phyloP scores from a whole-genome alignment of 352 stramenopile genomes.

The Blastocystis sp. region DNA sequence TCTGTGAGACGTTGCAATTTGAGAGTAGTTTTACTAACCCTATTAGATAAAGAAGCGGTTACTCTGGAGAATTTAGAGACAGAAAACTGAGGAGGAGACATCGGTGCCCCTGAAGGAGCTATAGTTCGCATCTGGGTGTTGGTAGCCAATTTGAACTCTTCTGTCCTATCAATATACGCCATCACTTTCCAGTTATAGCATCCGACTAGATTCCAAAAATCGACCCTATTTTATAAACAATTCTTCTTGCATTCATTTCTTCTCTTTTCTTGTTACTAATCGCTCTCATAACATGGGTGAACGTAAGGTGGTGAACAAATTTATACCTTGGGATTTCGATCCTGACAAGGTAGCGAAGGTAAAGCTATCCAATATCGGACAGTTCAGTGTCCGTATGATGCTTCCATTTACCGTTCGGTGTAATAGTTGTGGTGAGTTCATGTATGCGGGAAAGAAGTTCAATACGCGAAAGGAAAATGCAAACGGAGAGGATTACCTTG shows the following conservation, averaged over 20 bases:
- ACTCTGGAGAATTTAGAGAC: slow-evolving; percentile 57
- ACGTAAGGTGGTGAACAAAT: slow-evolving; percentile 99
- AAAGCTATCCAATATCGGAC: slow-evolving; percentile 80
- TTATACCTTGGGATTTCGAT: slow-evolving; percentile 98
- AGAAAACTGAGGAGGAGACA: slow-evolving; percentile 20
- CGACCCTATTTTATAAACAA: no score
- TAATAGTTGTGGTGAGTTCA: slow-evolving; percentile 91
- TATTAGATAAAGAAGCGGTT: slow-evolving; percentile 31
- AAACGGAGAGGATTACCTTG: slow-evolving; percentile 89
- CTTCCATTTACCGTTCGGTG: slow-evolving; percentile 96
- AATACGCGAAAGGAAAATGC: slow-evolving; percentile 96
- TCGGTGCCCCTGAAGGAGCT: not conserved
- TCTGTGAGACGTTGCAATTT: slow-evolving; percentile 53
- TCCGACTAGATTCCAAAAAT: not conserved
- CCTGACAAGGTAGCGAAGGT: slow-evolving; percentile 81
- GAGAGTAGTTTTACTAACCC: slow-evolving; percentile 50
- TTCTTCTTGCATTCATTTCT: no score
- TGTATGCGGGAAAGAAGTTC: slow-evolving; percentile 99
- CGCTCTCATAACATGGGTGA: slow-evolving; percentile 86
- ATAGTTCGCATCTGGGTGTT: not conserved
- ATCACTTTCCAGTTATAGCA: not conserved
- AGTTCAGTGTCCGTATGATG: slow-evolving; percentile 97
- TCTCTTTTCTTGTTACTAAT: not conserved
- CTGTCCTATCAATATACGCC: slow-evolving; percentile 48
- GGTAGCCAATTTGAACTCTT: slow-evolving; percentile 41